phyloP scores from a whole-genome alignment of 257 asterid genomes.

The Solanum bukasovii region DNA sequence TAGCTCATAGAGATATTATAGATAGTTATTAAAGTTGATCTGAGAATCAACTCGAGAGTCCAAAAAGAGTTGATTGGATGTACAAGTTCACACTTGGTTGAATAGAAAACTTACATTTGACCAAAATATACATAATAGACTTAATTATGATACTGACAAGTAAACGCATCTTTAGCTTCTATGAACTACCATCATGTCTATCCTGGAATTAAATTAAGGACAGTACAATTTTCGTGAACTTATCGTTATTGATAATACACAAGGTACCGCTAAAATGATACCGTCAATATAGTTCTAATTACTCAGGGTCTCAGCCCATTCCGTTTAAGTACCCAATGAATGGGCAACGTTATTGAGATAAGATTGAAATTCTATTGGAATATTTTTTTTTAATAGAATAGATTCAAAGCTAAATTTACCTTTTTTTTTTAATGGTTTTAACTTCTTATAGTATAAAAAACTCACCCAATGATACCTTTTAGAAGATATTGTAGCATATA shows the following conservation, averaged over 20 bases:
- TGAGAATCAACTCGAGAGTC: neutral
- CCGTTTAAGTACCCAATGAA: neutral
- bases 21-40: neutral
- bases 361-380: neutral
- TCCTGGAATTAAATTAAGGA: neutral
- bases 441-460: neutral
- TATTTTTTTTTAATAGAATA: neutral
- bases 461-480: neutral
- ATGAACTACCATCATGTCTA: neutral
- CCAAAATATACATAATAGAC: neutral
- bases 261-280: neutral
- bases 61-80: neutral
- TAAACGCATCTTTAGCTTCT: neutral
- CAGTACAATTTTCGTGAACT: neutral
- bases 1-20: neutral
- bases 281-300: neutral
- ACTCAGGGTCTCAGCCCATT: neutral
- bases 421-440: neutral
- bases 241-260: neutral
- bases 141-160: neutral
- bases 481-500: neutral
- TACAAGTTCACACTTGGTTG: neutral
- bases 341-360: neutral
- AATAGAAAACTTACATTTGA: neutral
- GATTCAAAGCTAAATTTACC: neutral